Base-by-base conservation (phyloP, 352 stramenopile genomes). In the Globisporangium paddicum region DNA sequence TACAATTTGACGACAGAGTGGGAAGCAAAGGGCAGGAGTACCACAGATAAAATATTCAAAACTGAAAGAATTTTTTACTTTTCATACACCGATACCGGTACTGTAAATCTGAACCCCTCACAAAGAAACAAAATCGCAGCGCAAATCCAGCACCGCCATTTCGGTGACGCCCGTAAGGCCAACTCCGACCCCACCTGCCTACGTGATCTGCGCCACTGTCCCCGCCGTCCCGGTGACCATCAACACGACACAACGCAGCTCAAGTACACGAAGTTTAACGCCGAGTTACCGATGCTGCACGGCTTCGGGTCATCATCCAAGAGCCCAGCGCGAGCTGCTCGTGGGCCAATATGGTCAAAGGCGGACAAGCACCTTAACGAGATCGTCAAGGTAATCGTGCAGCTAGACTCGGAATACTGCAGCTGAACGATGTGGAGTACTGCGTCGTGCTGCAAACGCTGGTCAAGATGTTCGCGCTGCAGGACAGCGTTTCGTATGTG, bases 351-450 rank as follows among this genome's bases (percentile, higher is more conserved):
- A 2, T n/a, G 4, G 5, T 14, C 7, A n/a, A 10, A 40, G 13
- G 35, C 35, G 13, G 35, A 40, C 35, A 40, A 38, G 34, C 34
- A 38, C 34, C 34, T 40, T 5, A 5, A 40, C 35, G 4, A 81
- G 40, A 71, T 87, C 40, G 80, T 76, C 37, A 75, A 49, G 11
- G 59, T 77, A 30, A 71, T 89, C 52, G 68, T 76, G 44, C 34
- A 49, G 28, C 50, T 90, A 38, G 53, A 87, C 60, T 68, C 76
- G 32, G 80, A 90, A 86, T 90, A 38, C 60, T 90, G 19, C 79
- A 87, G 47, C 52, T 90, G 34, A 76, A 75, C 57, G 80, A 90
- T 54, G 76, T 90, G 13, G 72, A 86, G 45, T 69, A 82, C 61
- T 87, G 77, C 63, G 64, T 63, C 1, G 77, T 68, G 42, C 68